Conservation (phyloP, 2,329 filamentous ascomycete genomes). For the Colletotrichum paranaense region DNA sequence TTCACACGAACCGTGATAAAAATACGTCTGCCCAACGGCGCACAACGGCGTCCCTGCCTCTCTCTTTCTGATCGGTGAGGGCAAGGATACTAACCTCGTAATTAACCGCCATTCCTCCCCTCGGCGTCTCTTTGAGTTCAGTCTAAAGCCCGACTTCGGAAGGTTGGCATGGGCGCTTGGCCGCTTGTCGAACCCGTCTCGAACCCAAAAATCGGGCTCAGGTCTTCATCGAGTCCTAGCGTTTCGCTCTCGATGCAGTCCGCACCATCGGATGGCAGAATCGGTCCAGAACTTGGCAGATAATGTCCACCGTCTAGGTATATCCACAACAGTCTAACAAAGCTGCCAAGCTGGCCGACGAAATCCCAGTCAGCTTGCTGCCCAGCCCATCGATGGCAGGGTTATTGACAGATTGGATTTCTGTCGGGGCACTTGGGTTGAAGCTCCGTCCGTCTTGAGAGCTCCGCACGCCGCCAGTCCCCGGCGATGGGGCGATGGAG, state of each 20-base stretch:
- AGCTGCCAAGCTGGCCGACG: neutral
- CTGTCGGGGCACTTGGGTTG: neutral
- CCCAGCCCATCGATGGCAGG: neutral
- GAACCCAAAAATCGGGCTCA: neutral
- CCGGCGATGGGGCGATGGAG: neutral
- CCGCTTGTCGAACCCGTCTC: conserved; percentile 4
- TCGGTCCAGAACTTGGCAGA: neutral
- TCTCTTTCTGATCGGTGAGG: neutral
- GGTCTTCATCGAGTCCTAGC: conserved; percentile 1
- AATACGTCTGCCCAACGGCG: conserved; percentile 2
- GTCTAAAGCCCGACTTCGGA: neutral
- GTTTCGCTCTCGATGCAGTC: neutral
- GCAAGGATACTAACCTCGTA: neutral
- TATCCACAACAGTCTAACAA: neutral
- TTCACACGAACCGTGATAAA: neutral
- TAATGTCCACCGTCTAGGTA: neutral
- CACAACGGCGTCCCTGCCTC: conserved; percentile 8
- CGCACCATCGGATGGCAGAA: conserved; percentile 22
- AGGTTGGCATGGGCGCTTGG: conserved; percentile 1
- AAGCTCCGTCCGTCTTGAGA: conserved; percentile 4
- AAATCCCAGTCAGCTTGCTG: neutral
- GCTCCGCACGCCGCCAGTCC: conserved; percentile 18
- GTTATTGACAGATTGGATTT: conserved; percentile 6
- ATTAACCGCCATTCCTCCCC: neutral
- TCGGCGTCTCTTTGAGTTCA: neutral